Conservation (phyloP, 768 basidiomycete genomes). For the Coprinellus micaceus region DNA sequence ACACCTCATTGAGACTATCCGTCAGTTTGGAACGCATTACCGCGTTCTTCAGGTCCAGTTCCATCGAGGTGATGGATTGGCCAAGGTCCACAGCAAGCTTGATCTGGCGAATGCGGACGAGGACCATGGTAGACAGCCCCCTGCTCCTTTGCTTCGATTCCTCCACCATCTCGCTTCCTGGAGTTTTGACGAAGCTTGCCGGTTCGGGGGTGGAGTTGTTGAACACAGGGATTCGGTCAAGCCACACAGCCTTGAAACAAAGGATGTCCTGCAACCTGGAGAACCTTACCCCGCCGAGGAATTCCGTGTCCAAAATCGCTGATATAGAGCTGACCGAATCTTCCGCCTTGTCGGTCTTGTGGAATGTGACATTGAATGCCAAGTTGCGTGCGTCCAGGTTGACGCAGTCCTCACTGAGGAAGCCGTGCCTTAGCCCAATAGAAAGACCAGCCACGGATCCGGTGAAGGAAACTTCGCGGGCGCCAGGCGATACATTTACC, state of each 20-base stretch:
- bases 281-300: conserved; percentile 75
- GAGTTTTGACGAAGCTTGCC: conserved; percentile 20
- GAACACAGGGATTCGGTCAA: conserved; percentile 81
- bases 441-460: conserved; percentile 81
- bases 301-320: conserved; percentile 78
- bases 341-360: conserved; percentile 40
- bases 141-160: conserved; percentile 25
- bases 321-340: conserved; percentile 57
- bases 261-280: conserved; percentile 88
- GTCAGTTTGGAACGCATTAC: conserved; percentile 66
- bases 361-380: conserved; percentile 68
- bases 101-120: conserved; percentile 71
- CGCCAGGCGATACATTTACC: conserved; percentile 70
- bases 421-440: conserved; percentile 78
- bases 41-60: conserved; percentile 60
- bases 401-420: conserved; percentile 78
- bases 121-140: conserved; percentile 54
- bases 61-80: conserved; percentile 73
- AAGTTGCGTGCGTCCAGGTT: conserved; percentile 80
- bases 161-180: background rate
- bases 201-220: conserved; percentile 32
- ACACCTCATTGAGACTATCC: conserved; percentile 57
- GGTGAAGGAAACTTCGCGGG: conserved; percentile 67
- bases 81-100: conserved; percentile 79
- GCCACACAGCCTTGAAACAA: conserved; percentile 93